Conservation (phyloP, 441 rosid species). For the Theobroma grandiflorum region DNA sequence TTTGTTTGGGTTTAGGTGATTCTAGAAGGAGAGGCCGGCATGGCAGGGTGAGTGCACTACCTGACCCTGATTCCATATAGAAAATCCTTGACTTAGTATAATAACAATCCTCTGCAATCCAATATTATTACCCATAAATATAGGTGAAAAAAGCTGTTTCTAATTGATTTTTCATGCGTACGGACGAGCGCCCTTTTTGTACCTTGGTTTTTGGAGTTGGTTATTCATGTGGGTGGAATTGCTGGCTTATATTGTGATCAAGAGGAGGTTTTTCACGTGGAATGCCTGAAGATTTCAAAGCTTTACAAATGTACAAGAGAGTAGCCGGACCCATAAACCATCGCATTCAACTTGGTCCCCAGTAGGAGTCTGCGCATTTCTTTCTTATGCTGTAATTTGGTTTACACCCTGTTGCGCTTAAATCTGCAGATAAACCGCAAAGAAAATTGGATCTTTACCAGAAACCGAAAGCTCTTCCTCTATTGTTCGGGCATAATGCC, state of each 20-base stretch:
- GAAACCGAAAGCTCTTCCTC: neutral
- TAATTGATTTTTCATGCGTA: neutral
- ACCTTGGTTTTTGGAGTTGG: conserved; percentile 28
- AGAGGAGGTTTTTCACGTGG: neutral
- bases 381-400: neutral
- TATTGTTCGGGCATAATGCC: neutral
- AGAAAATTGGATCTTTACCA: neutral
- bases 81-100: neutral
- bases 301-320: neutral
- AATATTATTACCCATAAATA: neutral
- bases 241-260: conserved; percentile 1
- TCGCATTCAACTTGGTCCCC: conserved; percentile 28
- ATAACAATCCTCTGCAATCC: neutral
- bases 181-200: neutral
- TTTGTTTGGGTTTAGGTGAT: conserved; percentile 37
- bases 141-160: neutral
- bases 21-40: conserved; percentile 26
- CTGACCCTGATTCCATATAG: neutral
- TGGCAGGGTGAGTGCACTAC: neutral
- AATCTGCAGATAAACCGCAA: neutral
- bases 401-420: neutral
- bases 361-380: neutral
- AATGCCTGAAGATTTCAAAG: neutral
- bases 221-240: conserved; percentile 47
- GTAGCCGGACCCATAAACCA: neutral